phyloP scores from a whole-genome alignment of 2,329 filamentous ascomycete genomes.

The Beauveria medogensis region DNA sequence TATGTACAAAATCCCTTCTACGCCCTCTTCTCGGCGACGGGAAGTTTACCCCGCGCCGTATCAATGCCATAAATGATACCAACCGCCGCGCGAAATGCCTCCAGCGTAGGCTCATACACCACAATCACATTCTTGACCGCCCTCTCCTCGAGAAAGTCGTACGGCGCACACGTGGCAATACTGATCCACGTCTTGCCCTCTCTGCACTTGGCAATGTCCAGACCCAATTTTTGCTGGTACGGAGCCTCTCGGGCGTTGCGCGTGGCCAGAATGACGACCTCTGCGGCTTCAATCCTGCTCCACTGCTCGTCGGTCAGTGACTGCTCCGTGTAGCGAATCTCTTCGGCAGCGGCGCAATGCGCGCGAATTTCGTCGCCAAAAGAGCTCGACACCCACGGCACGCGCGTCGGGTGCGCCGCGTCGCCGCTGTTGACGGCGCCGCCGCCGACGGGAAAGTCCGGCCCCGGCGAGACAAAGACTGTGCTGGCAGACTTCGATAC shows the following conservation, averaged over 20 bases:
- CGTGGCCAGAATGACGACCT: constrained; percentile 19
- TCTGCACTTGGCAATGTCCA: constrained; percentile 16
- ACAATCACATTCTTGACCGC: constrained; percentile 17
- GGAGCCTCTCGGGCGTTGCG: constrained; percentile 19
- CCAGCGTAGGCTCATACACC: constrained; percentile 20
- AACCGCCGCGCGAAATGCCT: constrained; percentile 17
- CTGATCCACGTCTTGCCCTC: constrained; percentile 11
- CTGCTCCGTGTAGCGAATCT: constrained; percentile 17
- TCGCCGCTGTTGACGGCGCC: constrained; percentile 17
- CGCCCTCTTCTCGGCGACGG: constrained; percentile 8
- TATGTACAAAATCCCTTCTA: neutral
- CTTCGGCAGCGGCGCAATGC: constrained; percentile 12
- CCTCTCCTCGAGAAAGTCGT: constrained; percentile 18
- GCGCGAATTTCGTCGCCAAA: constrained; percentile 16
- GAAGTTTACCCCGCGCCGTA: constrained; percentile 14
- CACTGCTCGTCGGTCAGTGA: constrained; percentile 15
- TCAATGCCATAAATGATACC: constrained; percentile 17
- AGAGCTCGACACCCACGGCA: constrained; percentile 18
- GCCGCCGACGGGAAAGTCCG: constrained; percentile 18
- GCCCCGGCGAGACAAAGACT: constrained; percentile 19
- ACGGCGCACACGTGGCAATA: constrained; percentile 20
- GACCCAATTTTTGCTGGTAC: constrained; percentile 17
- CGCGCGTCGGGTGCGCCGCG: constrained; percentile 16
- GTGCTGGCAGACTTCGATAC: constrained; percentile 14
- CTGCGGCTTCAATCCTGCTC: constrained; percentile 15